Evolutionary conservation across 1,284 basidiomycete species (phyloP).

Genomic region (Leccinum insigne): DNA sequence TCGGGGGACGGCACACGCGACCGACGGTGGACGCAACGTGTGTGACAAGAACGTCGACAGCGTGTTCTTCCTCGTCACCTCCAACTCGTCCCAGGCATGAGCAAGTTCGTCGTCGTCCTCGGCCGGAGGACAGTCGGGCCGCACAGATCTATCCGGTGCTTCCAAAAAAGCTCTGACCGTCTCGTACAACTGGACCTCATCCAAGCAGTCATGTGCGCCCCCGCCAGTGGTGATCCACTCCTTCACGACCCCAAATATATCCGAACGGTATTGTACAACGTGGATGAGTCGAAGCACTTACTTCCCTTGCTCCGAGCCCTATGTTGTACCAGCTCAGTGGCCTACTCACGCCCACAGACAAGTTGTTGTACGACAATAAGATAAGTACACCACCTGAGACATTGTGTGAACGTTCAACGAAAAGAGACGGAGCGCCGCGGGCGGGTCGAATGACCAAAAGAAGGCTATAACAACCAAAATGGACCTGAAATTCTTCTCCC

Average conservation of each 20-base stretch:
- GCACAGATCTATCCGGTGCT: conserved; percentile 45
- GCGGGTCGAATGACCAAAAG: too few relatives aligned
- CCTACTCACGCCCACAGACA: too few relatives aligned
- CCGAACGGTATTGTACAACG: conserved; percentile 46
- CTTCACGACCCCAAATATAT: conserved; percentile 62
- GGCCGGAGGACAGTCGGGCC: conserved; percentile 38
- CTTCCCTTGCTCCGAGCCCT: too few relatives aligned
- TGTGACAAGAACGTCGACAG: conserved; percentile 53
- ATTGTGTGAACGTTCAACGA: too few relatives aligned
- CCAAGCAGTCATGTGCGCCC: conserved; percentile 74
- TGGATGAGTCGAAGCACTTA: conserved; percentile 22
- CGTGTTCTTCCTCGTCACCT: conserved; percentile 44
- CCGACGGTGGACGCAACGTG: conserved; percentile 56
- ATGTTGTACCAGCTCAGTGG: too few relatives aligned
- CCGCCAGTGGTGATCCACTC: conserved; percentile 72
- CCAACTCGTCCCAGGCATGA: conserved; percentile 47
- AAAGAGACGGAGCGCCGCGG: too few relatives aligned
- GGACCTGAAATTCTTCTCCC: too few relatives aligned
- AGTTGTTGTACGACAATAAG: too few relatives aligned
- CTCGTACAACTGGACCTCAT: conserved; percentile 62
- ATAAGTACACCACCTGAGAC: too few relatives aligned
- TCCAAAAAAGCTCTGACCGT: conserved; percentile 60
- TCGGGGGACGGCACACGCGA: conserved; percentile 30
- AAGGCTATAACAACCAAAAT: too few relatives aligned
- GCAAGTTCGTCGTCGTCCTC: conserved; percentile 42